Percentiles rank a stretch among this genome's conserved stretches.
Evolutionary conservation across 345 rosid genomes (phyloP).

Genomic region (Arabidopsis suecica): DNA sequence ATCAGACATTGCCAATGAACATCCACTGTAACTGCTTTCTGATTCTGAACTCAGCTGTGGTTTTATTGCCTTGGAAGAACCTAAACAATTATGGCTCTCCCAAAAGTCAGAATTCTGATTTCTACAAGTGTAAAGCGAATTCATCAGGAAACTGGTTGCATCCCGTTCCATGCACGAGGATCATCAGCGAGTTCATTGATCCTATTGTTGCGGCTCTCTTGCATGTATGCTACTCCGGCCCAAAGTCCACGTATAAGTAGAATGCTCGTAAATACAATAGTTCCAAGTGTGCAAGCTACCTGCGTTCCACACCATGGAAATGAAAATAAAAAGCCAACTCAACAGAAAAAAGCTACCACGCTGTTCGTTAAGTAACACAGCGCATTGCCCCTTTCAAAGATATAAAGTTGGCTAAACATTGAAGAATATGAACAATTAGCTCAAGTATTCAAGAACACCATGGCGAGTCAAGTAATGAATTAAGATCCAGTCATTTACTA

Average conservation of each 20-base stretch:
- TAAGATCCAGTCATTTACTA: background rate
- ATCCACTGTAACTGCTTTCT: slow-evolving; percentile 31
- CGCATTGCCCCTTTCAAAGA: background rate
- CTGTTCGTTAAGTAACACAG: background rate
- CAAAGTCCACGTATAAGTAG: slow-evolving; percentile 49
- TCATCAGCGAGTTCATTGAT: slow-evolving; percentile 44
- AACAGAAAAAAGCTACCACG: background rate
- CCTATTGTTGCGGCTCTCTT: slow-evolving; percentile 46
- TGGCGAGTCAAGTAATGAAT: background rate
- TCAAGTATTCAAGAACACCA: slow-evolving; percentile 1
- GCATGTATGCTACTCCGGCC: slow-evolving; percentile 49
- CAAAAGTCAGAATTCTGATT: slow-evolving; percentile 14
- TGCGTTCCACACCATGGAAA: slow-evolving; percentile 25
- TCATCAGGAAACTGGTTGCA: slow-evolving; percentile 45
- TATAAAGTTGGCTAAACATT: background rate
- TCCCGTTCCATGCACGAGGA: slow-evolving; percentile 44
- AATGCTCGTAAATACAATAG: slow-evolving; percentile 49
- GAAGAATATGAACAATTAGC: slow-evolving; percentile 13
- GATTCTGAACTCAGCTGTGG: slow-evolving; percentile 33
- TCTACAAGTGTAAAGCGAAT: background rate
- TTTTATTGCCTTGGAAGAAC: slow-evolving; percentile 32
- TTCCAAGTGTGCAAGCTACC: slow-evolving; percentile 46
- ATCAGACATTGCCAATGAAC: slow-evolving; percentile 26
- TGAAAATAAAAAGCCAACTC: background rate
- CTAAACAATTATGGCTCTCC: slow-evolving; percentile 23